Conservation (phyloP, 2,329 filamentous ascomycete genomes). For the Sarocladium oryzae region DNA sequence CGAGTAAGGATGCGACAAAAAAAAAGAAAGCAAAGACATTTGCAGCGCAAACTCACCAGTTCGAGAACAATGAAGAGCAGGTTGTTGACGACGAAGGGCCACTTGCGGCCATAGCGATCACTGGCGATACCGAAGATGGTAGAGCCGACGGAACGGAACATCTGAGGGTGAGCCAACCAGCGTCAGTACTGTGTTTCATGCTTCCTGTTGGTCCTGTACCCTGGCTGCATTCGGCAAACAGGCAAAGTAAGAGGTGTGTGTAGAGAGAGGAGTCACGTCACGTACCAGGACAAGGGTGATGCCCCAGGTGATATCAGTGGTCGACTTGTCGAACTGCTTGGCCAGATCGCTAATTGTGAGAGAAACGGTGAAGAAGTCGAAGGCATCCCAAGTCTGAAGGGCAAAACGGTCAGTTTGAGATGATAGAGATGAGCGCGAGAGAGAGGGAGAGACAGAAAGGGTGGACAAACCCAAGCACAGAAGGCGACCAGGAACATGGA, state of each 20-base stretch:
- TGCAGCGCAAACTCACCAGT: constrained; percentile 40
- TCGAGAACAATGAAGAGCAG: constrained; percentile 65
- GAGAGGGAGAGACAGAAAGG: background rate
- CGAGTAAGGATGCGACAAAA: no score
- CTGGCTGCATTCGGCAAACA: no score
- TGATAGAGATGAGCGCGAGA: background rate
- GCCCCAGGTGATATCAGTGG: constrained; percentile 57
- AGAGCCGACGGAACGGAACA: constrained; percentile 52
- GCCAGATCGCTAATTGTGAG: constrained; percentile 50
- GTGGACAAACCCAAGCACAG: constrained; percentile 41
- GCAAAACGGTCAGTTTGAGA: constrained; percentile 22
- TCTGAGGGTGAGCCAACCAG: constrained; percentile 21
- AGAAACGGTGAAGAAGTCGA: constrained; percentile 62
- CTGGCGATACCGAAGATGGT: constrained; percentile 47
- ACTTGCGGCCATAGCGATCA: constrained; percentile 54
- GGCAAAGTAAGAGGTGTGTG: background rate
- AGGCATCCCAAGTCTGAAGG: constrained; percentile 48
- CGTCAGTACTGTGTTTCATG: no score
- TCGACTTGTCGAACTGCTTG: constrained; percentile 44
- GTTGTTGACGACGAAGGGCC: constrained; percentile 73
- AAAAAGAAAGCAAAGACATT: background rate
- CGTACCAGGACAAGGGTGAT: constrained; percentile 49
- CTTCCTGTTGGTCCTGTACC: no score
- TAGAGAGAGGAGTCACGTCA: background rate
- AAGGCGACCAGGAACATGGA: constrained; percentile 50